phyloP scores from a whole-genome alignment of 139 green algal genomes.

The Picochlorum sp. region DNA sequence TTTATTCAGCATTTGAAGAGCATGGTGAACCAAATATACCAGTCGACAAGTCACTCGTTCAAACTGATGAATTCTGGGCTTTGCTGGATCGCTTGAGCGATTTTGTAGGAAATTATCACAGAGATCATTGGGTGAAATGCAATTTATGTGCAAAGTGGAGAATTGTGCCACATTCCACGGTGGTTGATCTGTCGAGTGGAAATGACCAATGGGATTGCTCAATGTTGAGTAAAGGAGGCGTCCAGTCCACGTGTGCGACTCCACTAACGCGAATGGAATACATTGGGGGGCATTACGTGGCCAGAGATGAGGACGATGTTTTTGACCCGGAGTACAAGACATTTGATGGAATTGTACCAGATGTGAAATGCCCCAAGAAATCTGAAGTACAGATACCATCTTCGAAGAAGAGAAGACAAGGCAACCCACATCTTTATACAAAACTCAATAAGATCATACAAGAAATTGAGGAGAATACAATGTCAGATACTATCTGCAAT shows the following conservation, averaged over 20 bases:
- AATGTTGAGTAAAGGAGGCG: slow-evolving; percentile 36
- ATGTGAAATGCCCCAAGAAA: too few species aligned
- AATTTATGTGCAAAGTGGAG: slow-evolving; percentile 51
- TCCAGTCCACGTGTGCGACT: slow-evolving; percentile 35
- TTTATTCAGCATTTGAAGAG: slow-evolving; percentile 52
- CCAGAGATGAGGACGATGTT: slow-evolving; percentile 2
- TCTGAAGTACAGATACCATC: too few species aligned
- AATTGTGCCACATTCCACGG: slow-evolving; percentile 37
- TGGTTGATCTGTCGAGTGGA: slow-evolving; percentile 7
- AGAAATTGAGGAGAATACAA: background rate
- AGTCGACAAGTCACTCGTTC: slow-evolving; percentile 43
- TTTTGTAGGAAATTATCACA: slow-evolving; percentile 39
- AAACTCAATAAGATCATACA: background rate
- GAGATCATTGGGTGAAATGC: slow-evolving; percentile 72
- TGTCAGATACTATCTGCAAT: background rate
- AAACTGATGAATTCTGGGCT: slow-evolving; percentile 28
- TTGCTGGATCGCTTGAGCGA: slow-evolving; percentile 44
- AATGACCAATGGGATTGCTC: slow-evolving; percentile 41
- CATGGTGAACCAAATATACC: slow-evolving; percentile 67
- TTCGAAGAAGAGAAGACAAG: too few species aligned
- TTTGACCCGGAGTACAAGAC: background rate
- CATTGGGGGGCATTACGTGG: slow-evolving; percentile 43
- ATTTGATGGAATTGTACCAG: too few species aligned
- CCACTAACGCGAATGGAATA: slow-evolving; percentile 47
- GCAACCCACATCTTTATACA: too few species aligned